Evolutionary conservation across 768 basidiomycete species (phyloP).

Genomic region (Glaciozyma antarctica): DNA sequence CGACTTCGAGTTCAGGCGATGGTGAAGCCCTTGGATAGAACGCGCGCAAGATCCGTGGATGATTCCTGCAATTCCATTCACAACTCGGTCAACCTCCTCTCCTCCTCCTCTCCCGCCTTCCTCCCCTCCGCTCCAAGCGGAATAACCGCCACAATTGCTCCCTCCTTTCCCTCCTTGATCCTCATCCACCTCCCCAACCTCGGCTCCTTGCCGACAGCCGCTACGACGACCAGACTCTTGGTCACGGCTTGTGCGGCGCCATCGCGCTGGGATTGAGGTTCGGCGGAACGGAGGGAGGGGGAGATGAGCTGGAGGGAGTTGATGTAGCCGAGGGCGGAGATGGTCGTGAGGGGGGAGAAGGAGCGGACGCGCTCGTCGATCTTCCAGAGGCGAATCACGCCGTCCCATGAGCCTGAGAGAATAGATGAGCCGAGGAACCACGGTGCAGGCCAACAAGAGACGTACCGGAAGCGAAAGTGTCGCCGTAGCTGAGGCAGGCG

Average conservation of each 20-base stretch:
- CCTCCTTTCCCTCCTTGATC: constrained; percentile 59
- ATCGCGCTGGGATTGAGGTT: constrained; percentile 19
- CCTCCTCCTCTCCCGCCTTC: too few relatives aligned
- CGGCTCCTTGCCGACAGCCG: constrained; percentile 77
- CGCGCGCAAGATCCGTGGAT: too few relatives aligned
- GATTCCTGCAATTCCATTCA: too few relatives aligned
- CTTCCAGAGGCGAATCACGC: constrained; percentile 80
- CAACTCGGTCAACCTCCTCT: too few relatives aligned
- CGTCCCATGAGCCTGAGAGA: constrained; percentile 80
- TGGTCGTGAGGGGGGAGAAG: constrained; percentile 46
- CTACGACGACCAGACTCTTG: constrained; percentile 48
- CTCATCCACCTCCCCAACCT: constrained; percentile 80
- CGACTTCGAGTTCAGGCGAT: too few relatives aligned
- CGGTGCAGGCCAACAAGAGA: background rate
- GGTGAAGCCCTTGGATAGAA: too few relatives aligned
- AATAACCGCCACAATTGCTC: constrained; percentile 49
- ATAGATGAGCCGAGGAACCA: background rate
- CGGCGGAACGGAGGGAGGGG: constrained; percentile 33
- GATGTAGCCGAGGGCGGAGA: constrained; percentile 59
- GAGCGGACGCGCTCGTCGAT: constrained; percentile 67
- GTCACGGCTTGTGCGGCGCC: constrained; percentile 7
- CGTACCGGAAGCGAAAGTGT: constrained; percentile 79
- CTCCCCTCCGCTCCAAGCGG: too few relatives aligned
- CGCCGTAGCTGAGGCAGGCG: constrained; percentile 72
- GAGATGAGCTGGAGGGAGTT: constrained; percentile 76